Percentiles rank a stretch among this genome's conserved stretches.
Conservation (phyloP, 139 green algal genomes). For the Ostreobium quekettii region DNA sequence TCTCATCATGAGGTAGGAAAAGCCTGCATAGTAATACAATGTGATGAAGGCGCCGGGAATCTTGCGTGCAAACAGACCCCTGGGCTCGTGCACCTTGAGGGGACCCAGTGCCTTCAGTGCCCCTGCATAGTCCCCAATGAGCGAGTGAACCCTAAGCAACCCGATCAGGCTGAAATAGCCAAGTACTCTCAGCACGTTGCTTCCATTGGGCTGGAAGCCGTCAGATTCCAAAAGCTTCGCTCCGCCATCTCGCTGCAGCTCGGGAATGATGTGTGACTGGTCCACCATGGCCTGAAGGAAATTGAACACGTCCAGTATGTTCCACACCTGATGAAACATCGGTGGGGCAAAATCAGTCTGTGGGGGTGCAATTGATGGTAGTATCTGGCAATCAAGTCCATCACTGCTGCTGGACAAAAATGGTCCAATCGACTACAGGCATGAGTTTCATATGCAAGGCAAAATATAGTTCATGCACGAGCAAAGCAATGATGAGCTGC, state of each 20-base stretch:
- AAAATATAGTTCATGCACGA: too few species aligned
- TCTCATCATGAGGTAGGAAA: slow-evolving; percentile 84
- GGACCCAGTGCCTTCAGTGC: slow-evolving; percentile 64
- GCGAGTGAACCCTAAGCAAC: slow-evolving; percentile 77
- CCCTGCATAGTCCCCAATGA: slow-evolving; percentile 85
- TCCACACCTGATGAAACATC: slow-evolving; percentile 58
- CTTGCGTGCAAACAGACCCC: slow-evolving; percentile 60
- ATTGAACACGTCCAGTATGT: slow-evolving; percentile 68
- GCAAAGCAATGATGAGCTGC: too few species aligned
- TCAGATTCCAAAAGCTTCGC: slow-evolving; percentile 59
- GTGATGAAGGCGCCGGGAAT: slow-evolving; percentile 77
- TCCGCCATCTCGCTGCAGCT: slow-evolving; percentile 54
- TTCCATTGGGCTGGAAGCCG: slow-evolving; percentile 55
- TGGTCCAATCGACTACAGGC: too few species aligned
- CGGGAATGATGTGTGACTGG: slow-evolving; percentile 63
- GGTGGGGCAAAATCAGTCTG: too few species aligned
- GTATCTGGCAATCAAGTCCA: too few species aligned
- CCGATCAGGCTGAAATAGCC: slow-evolving; percentile 93
- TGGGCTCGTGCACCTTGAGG: slow-evolving; percentile 57
- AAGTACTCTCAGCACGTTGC: slow-evolving; percentile 91
- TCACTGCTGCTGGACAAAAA: too few species aligned
- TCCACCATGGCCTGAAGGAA: slow-evolving; percentile 81
- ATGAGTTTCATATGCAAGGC: too few species aligned
- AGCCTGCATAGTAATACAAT: slow-evolving; percentile 92
- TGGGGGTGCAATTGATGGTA: too few species aligned